Conservation (phyloP, 495 filamentous ascomycete species). For the Podospora bellae-mahoneyi region DNA sequence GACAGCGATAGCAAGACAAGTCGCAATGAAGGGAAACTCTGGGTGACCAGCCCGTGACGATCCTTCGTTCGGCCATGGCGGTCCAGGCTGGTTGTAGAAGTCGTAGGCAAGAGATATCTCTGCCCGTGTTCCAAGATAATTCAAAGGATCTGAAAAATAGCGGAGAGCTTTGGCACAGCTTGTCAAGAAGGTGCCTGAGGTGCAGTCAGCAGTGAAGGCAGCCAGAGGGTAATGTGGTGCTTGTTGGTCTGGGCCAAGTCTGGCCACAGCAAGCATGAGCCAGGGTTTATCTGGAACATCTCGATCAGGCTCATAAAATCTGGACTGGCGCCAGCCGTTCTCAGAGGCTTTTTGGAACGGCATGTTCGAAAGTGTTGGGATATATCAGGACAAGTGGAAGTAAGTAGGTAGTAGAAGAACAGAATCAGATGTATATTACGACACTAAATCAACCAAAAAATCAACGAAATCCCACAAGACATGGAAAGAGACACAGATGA, state of each 20-base stretch:
- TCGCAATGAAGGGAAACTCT: neutral
- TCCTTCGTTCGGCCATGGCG: neutral
- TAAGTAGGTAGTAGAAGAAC: no score
- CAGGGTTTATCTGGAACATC: neutral
- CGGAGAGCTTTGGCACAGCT: neutral
- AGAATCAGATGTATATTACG: neutral
- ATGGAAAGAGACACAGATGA: neutral
- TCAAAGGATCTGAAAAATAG: neutral
- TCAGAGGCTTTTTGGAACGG: neutral
- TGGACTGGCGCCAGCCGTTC: neutral
- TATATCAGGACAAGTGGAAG: no score
- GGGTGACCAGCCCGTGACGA: neutral
- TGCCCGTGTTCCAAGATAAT: neutral
- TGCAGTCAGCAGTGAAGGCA: neutral
- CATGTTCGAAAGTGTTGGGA: neutral
- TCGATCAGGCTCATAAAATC: neutral
- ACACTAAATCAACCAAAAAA: neutral
- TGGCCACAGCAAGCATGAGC: neutral
- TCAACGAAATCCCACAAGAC: neutral
- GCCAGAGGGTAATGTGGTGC: neutral
- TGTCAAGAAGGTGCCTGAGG: neutral
- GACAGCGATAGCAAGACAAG: neutral
- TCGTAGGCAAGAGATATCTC: neutral
- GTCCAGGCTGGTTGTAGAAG: neutral
- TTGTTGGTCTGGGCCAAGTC: neutral